phyloP scores from a whole-genome alignment of 352 stramenopile species.

The Phytopythium boreale region DNA sequence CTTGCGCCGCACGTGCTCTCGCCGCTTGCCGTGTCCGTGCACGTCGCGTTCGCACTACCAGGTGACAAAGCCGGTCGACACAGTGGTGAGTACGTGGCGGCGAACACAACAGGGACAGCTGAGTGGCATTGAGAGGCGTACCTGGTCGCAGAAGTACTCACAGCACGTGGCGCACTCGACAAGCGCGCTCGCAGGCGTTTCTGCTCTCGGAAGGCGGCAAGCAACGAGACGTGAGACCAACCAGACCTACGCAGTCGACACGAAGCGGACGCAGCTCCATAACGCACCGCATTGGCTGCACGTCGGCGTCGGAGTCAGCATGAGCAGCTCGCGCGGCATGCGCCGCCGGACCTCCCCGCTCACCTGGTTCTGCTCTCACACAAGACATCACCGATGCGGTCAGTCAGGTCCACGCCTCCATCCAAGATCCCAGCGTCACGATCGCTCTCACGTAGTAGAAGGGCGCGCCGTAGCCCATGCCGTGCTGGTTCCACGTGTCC shows the following conservation, averaged over 20 bases:
- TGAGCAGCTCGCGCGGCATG: constrained; percentile 87
- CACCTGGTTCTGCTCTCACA: constrained; percentile 74
- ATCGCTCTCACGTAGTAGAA: constrained; percentile 88
- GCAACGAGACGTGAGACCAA: constrained; percentile 4
- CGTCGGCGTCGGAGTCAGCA: constrained; percentile 56
- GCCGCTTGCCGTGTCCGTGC: constrained; percentile 77
- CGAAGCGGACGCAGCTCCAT: background rate
- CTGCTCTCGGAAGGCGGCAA: constrained; percentile 17
- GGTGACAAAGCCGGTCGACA: no score
- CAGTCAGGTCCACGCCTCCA: background rate
- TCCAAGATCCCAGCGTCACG: background rate
- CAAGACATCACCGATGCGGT: background rate
- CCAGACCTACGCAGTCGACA: background rate
- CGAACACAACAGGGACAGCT: background rate
- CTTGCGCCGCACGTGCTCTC: constrained; percentile 64
- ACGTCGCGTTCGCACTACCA: constrained; percentile 80
- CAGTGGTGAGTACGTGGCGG: background rate
- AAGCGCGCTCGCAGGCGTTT: constrained; percentile 38
- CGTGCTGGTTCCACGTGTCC: constrained; percentile 76
- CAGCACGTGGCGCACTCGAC: constrained; percentile 88
- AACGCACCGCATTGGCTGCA: constrained; percentile 89
- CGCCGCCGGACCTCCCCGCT: constrained; percentile 90
- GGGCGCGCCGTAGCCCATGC: constrained; percentile 59
- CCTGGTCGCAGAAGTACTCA: constrained; percentile 89
- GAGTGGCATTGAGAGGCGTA: constrained; percentile 11